Evolutionary conservation across 2,329 filamentous ascomycete species (phyloP).

Genomic region (Fusarium pininemorale): DNA sequence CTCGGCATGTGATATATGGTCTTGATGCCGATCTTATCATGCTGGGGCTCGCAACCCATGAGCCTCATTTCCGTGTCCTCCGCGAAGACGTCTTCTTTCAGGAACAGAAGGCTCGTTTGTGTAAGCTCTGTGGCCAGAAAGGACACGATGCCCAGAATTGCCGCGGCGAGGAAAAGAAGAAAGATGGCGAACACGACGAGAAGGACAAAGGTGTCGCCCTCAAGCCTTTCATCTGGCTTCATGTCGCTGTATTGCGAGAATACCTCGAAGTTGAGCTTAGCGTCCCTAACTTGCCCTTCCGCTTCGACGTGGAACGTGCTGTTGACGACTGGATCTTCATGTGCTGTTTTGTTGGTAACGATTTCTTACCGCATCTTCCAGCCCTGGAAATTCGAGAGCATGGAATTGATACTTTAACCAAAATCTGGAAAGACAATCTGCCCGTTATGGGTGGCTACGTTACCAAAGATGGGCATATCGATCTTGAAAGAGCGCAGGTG

Average conservation of each 20-base stretch:
- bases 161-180: constrained; percentile 79
- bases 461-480: constrained; percentile 92
- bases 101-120: constrained; percentile 82
- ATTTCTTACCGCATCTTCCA: constrained; percentile 97
- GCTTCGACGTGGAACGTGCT: constrained; percentile 91
- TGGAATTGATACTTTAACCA: constrained; percentile 93
- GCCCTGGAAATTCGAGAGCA: constrained; percentile 97
- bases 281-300: constrained; percentile 83
- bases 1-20: constrained; percentile 96
- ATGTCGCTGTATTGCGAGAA: constrained; percentile 90
- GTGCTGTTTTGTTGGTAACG: constrained; percentile 98
- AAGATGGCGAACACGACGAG: constrained; percentile 81
- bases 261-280: constrained; percentile 91
- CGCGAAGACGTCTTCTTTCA: constrained; percentile 97
- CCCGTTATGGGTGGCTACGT: constrained; percentile 94
- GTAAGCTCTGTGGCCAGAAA: constrained; percentile 89
- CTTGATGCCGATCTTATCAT: constrained; percentile 98
- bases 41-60: constrained; percentile 95
- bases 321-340: constrained; percentile 99
- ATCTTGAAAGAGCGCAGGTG: constrained; percentile 84
- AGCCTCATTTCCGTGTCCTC: constrained; percentile 94
- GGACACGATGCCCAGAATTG: constrained; percentile 92
- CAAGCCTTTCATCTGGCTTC: constrained; percentile 98
- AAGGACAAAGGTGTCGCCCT: constrained; percentile 75
- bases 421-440: constrained; percentile 96